These are phyloP conservation scores for Neoscytalidium dimidiatum DNA, from an alignment of 2,329 filamentous ascomycete species.

Conservation along the genomic window DNA sequence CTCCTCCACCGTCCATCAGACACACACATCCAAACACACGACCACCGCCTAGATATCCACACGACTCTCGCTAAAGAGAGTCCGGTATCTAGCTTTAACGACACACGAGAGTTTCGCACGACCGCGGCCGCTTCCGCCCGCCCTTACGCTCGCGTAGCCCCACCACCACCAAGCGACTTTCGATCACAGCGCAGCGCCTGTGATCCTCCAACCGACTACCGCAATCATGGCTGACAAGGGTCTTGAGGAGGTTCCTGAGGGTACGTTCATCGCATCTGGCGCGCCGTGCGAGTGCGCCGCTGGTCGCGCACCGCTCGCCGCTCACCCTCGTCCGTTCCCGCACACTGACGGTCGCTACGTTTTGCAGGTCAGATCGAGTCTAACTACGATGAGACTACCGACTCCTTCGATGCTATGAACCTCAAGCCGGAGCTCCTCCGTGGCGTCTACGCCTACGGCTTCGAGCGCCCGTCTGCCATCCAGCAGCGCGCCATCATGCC, in stretches of 20 bases:
- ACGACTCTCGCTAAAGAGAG: constrained; percentile 48
- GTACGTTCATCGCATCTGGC: constrained; percentile 58
- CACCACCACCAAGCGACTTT: constrained; percentile 34
- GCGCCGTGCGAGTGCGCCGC: not conserved
- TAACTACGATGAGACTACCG: constrained; percentile 99
- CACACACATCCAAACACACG: constrained; percentile 27
- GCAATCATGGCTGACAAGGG: constrained; percentile 99
- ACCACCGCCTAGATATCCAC: constrained; percentile 42
- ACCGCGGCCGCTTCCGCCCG: constrained; percentile 42
- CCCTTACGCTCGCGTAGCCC: constrained; percentile 43
- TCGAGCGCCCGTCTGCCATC: constrained; percentile 98
- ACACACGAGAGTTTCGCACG: constrained; percentile 26
- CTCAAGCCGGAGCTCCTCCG: constrained; percentile 96
- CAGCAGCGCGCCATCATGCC: constrained; percentile 99
- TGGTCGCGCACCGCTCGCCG: constrained; percentile 4
- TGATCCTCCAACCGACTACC: constrained; percentile 58
- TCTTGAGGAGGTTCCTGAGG: constrained; percentile 96
- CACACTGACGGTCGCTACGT: constrained; percentile 28
- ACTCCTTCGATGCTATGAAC: constrained; percentile 98
- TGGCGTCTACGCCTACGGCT: constrained; percentile 99
- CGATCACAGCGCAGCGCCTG: constrained; percentile 64
- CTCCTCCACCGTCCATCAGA: constrained; percentile 30
- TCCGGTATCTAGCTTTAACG: constrained; percentile 48
- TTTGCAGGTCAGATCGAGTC: constrained; percentile 94
- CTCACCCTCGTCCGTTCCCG: not conserved